Evolutionary conservation across 257 asterid species (phyloP), one percentile per base, ranked within the genome.

Genomic region (Solanum sejunctum): DNA sequence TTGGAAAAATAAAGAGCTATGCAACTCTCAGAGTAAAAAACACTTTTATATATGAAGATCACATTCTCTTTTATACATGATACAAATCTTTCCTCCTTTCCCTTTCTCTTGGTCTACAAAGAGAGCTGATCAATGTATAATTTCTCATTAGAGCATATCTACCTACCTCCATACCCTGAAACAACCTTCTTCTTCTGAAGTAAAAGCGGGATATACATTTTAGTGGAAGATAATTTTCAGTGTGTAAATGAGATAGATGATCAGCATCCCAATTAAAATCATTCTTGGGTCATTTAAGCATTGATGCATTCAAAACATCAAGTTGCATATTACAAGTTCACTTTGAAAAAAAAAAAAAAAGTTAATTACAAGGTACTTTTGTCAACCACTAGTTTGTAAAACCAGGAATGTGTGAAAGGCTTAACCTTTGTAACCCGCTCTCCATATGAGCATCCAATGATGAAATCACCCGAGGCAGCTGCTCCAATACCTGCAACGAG

Each of bases 381-480:
- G 15, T 77, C 82, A 52, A 52, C 6, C 81, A 12, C 47, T 23
- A 51, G 61, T 23, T 75, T 3, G 83, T 39, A n/a, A 54, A 43
- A 21, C n/a, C 20, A 13, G 21, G 26, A 67, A 43, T n/a, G 32
- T 15, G n/a, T 2, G 57, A 39, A 57, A 20, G 26, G 86, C 57
- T 72, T 26, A 72, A 95, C 98, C 98, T 90, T 80, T 91, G 92
- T 51, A 95, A 85, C 45, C 94, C 97, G 85, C 90, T 86, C 51
- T 95, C 97, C 90, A 93, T 90, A 51, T 93, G 96, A 72, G 93
- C 93, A 92, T 95, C 98, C 86, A 95, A 77, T 51, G 95, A 88
- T 47, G 97, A 95, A 87, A 93, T 88, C 67, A 92, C 92, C 80
- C 20, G 93, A 85, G 98, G 97, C 95, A 95, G 84, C 91, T 93